phyloP scores from a whole-genome alignment of 225 moss, liverwort and hornwort species.

The Bryum argenteum region DNA sequence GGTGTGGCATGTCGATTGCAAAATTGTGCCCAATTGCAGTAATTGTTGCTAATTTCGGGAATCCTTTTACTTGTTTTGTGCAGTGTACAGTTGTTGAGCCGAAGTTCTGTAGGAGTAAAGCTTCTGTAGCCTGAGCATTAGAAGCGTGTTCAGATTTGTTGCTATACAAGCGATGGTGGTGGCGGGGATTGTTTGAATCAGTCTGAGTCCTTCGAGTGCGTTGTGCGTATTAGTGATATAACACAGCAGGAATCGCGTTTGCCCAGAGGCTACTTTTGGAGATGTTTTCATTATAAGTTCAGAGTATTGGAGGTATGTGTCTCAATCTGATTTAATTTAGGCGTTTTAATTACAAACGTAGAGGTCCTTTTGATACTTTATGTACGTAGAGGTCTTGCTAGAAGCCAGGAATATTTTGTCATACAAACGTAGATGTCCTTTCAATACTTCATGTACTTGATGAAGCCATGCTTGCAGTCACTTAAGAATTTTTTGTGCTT shows the following conservation, averaged over 20 bases:
- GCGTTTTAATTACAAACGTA: background rate
- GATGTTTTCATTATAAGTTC: background rate
- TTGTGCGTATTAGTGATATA: background rate
- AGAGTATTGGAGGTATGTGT: slow-evolving; percentile 20
- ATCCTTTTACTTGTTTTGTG: slow-evolving; percentile 17
- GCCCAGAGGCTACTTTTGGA: slow-evolving; percentile 10
- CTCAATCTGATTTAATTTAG: slow-evolving; percentile 12
- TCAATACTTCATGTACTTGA: slow-evolving; percentile 6
- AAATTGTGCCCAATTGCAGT: slow-evolving; percentile 14
- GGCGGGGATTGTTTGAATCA: slow-evolving; percentile 19
- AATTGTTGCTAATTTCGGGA: slow-evolving; percentile 24
- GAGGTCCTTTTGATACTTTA: too few species aligned
- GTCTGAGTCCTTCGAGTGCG: slow-evolving; percentile 27
- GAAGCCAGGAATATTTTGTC: background rate
- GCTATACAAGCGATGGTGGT: slow-evolving; percentile 25
- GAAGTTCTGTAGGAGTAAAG: slow-evolving; percentile 18
- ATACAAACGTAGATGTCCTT: background rate
- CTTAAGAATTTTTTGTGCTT: slow-evolving; percentile 9
- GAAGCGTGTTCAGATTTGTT: slow-evolving; percentile 15
- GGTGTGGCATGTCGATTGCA: slow-evolving; percentile 3
- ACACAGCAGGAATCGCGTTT: slow-evolving; percentile 7
- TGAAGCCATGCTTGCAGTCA: slow-evolving; percentile 9
- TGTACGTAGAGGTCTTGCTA: too few species aligned
- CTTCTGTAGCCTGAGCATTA: slow-evolving; percentile 25
- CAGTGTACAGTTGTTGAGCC: slow-evolving; percentile 17